Evolutionary conservation across 2,329 filamentous ascomycete genomes (phyloP), one percentile per base, ranked within the genome.

Genomic region (Claviceps maximensis): DNA sequence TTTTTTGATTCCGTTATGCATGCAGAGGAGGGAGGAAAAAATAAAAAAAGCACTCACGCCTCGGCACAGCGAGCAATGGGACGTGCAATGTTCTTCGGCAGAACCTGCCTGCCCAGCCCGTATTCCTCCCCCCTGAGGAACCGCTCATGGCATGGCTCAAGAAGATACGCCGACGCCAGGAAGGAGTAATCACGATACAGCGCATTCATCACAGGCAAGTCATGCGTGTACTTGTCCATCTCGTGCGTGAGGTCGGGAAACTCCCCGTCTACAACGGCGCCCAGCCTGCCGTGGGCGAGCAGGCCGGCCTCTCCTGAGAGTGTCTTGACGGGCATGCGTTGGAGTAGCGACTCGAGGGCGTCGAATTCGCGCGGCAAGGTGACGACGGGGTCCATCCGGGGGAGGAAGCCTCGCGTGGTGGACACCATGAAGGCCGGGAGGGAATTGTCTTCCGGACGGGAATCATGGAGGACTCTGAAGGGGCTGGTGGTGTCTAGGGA

Each of bases 171-270:
- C 25, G 87, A 94, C 5, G 89, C 86, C 31, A 95, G 72, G 74
- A 95, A 96, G 15, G 86, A 87, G 67, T 95, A 96, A 71, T 96
- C 90, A 21, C 90, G 79, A 68, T 95, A 95, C 48, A 94, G 72
- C 36, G 89, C 89, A 62, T 90, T 93, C 74, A 94, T 82, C 55
- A 88, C 71, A 17, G 85, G 84, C 41, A 91, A 76, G 69, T 95
- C 84, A 56, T 83, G 73, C 60, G 78, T 75, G 60, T 86, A 84
- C 67, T 81, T 80, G 62, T 93, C 84, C 54, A 95, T 77, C 59
- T 80, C 76, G 5, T 75, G 75, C 1, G 85, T 87, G 48, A 95
- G 74, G 67, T 95, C 87, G 17, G 87, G 85, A 48, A 96, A 78
- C 57, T 83, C 81, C n/a, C 73, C 72, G 57, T 84, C 71, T 47